These are phyloP conservation scores for Pichia eremophila DNA, from an alignment of 805 yeast genomes.

Conservation along the genomic window DNA sequence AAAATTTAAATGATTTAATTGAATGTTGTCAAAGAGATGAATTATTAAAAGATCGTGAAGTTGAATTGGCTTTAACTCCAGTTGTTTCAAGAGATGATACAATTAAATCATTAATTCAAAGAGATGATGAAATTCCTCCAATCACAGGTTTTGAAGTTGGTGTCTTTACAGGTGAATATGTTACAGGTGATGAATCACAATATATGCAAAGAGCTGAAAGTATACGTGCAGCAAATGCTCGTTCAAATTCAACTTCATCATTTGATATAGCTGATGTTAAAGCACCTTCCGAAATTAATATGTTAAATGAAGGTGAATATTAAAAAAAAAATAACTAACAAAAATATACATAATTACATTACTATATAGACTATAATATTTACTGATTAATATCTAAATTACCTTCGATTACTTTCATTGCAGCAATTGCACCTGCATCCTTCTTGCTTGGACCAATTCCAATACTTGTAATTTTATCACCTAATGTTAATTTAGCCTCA, in stretches of 20 bases:
- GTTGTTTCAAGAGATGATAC: conserved; percentile 26
- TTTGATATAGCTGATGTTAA: conserved; percentile 54
- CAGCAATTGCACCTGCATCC: conserved; percentile 9
- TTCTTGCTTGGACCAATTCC: conserved; percentile 7
- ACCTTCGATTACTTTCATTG: conserved; percentile 4
- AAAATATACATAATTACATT: neutral
- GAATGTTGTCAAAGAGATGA: conserved; percentile 54
- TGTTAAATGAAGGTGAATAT: conserved; percentile 50
- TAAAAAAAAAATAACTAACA: neutral
- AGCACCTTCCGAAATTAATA: conserved; percentile 61
- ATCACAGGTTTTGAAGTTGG: conserved; percentile 82
- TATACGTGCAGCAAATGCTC: conserved; percentile 66
- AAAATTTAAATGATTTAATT: conserved; percentile 71
- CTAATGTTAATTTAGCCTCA: conserved; percentile 2
- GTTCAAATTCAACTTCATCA: conserved; percentile 17
- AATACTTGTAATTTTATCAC: neutral
- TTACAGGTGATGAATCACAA: conserved; percentile 86
- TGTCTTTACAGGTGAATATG: conserved; percentile 89
- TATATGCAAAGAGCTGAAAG: conserved; percentile 76
- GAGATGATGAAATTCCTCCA: conserved; percentile 16
- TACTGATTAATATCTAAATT: neutral
- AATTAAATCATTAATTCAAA: conserved; percentile 17
- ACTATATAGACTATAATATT: too few species aligned
- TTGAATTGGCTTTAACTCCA: conserved; percentile 27
- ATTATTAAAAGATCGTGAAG: conserved; percentile 22